phyloP scores from a whole-genome alignment of 176 grass and related monocot species.

The Aegilops tauschii region DNA sequence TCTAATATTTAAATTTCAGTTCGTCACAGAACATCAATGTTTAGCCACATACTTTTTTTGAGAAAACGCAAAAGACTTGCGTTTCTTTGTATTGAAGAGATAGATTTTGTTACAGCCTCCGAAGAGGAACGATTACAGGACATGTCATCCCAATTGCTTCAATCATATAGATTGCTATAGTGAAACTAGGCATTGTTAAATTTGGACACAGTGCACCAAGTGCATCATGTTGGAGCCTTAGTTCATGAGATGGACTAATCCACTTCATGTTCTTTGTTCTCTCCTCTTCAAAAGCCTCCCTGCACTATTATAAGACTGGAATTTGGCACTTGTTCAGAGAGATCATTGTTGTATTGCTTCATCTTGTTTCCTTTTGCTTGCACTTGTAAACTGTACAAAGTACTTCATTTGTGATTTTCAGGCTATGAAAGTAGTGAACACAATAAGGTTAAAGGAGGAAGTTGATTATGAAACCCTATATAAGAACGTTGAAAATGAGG shows the following conservation, averaged over 20 bases:
- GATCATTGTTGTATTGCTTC: not conserved
- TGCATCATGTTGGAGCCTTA: not conserved
- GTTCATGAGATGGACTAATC: slow-evolving; percentile 3
- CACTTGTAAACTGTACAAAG: not conserved
- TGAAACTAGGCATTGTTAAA: not conserved
- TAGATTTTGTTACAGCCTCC: no score
- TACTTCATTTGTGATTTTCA: slow-evolving; percentile 45
- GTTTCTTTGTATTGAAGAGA: no score
- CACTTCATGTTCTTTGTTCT: not conserved
- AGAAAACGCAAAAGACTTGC: no score
- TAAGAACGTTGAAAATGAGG: slow-evolving; percentile 70
- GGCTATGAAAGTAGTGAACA: slow-evolving; percentile 98
- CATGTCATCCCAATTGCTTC: slow-evolving; percentile 17
- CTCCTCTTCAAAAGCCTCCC: not conserved
- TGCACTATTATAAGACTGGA: not conserved
- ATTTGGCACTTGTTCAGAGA: not conserved
- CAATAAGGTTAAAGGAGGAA: slow-evolving; percentile 86
- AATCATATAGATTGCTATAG: not conserved
- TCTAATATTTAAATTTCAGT: slow-evolving; percentile 10
- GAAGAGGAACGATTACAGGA: not conserved
- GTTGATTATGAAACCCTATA: slow-evolving; percentile 91
- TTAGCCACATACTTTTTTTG: not conserved
- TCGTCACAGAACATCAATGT: not conserved
- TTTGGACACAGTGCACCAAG: not conserved
- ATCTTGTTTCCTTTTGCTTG: slow-evolving; percentile 1